phyloP scores from a whole-genome alignment of 495 filamentous ascomycete genomes.

The Annulohypoxylon moriforme region DNA sequence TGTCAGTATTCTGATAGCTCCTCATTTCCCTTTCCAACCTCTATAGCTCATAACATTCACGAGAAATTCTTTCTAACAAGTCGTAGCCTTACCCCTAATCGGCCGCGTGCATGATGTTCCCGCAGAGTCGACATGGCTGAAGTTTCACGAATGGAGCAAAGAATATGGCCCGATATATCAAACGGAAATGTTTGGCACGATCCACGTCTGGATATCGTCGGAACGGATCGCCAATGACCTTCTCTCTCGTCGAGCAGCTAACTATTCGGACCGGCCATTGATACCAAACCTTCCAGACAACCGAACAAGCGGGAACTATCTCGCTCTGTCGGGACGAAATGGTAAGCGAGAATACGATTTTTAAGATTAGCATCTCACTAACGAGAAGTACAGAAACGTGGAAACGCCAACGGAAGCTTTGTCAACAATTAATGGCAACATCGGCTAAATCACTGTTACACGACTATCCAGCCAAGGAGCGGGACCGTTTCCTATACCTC shows the following conservation, averaged over 20 bases:
- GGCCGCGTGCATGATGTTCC: slow-evolving; percentile 71
- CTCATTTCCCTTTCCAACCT: not conserved
- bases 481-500: slow-evolving; percentile 64
- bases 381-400: slow-evolving; percentile 58
- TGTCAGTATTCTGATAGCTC: slow-evolving; percentile 39
- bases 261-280: slow-evolving; percentile 71
- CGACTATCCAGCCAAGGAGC: slow-evolving; percentile 64
- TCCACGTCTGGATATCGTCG: slow-evolving; percentile 69
- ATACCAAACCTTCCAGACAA: slow-evolving; percentile 66
- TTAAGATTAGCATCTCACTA: slow-evolving; percentile 8
- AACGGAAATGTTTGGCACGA: slow-evolving; percentile 65
- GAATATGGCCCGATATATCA: slow-evolving; percentile 73
- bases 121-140: slow-evolving; percentile 60
- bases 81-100: slow-evolving; percentile 61
- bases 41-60: not conserved
- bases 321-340: slow-evolving; percentile 65
- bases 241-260: slow-evolving; percentile 66
- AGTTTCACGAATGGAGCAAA: slow-evolving; percentile 72
- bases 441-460: slow-evolving; percentile 58
- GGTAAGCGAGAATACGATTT: slow-evolving; percentile 46
- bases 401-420: slow-evolving; percentile 69
- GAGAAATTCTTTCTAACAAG: slow-evolving; percentile 2
- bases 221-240: slow-evolving; percentile 68
- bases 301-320: slow-evolving; percentile 65
- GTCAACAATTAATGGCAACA: slow-evolving; percentile 64